Percentiles rank a stretch among this genome's conserved stretches.
Evolutionary conservation across 2,329 filamentous ascomycete species (phyloP).

Genomic region (Penicillium sp.): DNA sequence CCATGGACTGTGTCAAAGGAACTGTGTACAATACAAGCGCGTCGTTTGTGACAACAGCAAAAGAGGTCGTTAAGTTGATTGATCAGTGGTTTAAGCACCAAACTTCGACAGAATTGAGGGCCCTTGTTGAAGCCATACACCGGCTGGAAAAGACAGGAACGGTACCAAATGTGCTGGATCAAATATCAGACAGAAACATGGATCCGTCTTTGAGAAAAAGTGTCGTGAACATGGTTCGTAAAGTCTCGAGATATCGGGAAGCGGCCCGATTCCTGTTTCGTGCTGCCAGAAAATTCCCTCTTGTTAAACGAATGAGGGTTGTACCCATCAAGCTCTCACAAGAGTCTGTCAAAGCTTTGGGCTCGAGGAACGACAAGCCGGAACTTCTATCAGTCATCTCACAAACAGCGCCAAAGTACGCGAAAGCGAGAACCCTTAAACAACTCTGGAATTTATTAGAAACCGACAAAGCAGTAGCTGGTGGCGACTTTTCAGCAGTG

Average conservation of each 20-base stretch:
- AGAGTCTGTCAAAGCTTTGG: slow-evolving; percentile 21
- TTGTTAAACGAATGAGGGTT: slow-evolving; percentile 28
- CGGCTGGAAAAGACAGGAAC: slow-evolving; percentile 20
- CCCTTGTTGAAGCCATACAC: slow-evolving; percentile 28
- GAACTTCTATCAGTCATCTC: background rate
- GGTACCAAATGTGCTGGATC: slow-evolving; percentile 16
- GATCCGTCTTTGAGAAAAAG: slow-evolving; percentile 13
- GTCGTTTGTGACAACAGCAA: slow-evolving; percentile 19
- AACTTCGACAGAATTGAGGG: slow-evolving; percentile 18
- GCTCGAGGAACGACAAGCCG: background rate
- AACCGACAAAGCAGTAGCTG: background rate
- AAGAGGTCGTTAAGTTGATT: slow-evolving; percentile 20
- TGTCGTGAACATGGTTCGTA: slow-evolving; percentile 31
- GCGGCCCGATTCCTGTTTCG: slow-evolving; percentile 31
- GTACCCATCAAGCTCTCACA: slow-evolving; percentile 26
- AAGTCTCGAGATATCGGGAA: slow-evolving; percentile 37
- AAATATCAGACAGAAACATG: slow-evolving; percentile 22
- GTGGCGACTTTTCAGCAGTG: background rate
- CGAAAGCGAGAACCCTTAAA: background rate
- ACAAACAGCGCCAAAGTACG: slow-evolving; percentile 1
- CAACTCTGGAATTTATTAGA: background rate
- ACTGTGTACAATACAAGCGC: slow-evolving; percentile 6
- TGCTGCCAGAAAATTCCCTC: slow-evolving; percentile 26
- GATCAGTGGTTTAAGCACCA: slow-evolving; percentile 25
- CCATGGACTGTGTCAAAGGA: background rate